Conservation (phyloP, 2,329 filamentous ascomycete species). For the Aspergillus novofumigatus region DNA sequence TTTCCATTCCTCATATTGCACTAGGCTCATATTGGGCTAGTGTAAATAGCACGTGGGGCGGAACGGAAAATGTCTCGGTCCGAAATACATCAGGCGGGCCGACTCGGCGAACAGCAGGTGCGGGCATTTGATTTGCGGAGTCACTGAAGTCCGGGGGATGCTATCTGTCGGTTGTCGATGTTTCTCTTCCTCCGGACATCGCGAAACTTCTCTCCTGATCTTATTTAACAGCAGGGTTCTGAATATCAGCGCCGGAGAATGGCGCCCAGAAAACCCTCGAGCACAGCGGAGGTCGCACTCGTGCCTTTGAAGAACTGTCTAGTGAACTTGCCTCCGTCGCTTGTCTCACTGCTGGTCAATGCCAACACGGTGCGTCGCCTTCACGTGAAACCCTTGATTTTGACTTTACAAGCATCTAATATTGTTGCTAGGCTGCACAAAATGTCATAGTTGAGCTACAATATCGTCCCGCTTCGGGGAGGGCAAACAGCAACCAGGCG, state of each 20-base stretch:
- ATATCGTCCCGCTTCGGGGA: slow-evolving; percentile 61
- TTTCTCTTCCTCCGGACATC: slow-evolving; percentile 9
- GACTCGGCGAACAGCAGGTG: slow-evolving; percentile 21
- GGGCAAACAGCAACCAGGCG: slow-evolving; percentile 45
- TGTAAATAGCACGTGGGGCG: slow-evolving; percentile 19
- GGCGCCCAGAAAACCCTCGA: slow-evolving; percentile 51
- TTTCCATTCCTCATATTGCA: slow-evolving; percentile 12
- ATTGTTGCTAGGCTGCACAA: slow-evolving; percentile 66
- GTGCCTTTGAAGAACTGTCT: slow-evolving; percentile 90
- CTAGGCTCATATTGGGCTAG: slow-evolving; percentile 16
- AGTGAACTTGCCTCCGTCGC: slow-evolving; percentile 80
- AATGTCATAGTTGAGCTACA: slow-evolving; percentile 93
- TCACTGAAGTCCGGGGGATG: slow-evolving; percentile 20
- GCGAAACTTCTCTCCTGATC: slow-evolving; percentile 10
- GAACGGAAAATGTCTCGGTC: slow-evolving; percentile 32
- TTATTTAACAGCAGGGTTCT: slow-evolving; percentile 6
- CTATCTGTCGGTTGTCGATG: slow-evolving; percentile 20
- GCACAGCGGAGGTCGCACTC: slow-evolving; percentile 77
- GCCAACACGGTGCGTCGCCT: slow-evolving; percentile 70
- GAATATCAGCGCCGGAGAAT: slow-evolving; percentile 27
- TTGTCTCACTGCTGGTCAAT: slow-evolving; percentile 82
- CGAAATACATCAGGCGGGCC: slow-evolving; percentile 14
- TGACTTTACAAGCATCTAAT: neutral
- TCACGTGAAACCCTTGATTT: slow-evolving; percentile 15
- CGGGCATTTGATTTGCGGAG: slow-evolving; percentile 22